Base-by-base conservation (phyloP, 805 yeast genomes). In the Candida ovalis region DNA sequence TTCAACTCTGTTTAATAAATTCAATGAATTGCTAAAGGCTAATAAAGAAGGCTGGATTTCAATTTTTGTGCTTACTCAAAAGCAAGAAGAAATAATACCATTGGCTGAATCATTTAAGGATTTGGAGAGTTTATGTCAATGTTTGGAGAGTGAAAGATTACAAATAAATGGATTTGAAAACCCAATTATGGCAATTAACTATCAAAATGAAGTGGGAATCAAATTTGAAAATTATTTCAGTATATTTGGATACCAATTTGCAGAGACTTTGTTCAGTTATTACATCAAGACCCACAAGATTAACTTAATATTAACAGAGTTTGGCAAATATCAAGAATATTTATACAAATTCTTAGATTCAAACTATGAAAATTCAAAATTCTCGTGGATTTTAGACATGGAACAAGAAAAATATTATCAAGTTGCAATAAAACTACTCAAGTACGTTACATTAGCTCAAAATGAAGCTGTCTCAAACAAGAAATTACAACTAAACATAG, bases 321-420 rank as follows among this genome's bases (percentile, higher is more conserved):
- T 84, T 60, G 77, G 80, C 8, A 71, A 76, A 25, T 80, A 80
- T 56, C 70, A 75, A 24, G 62, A 64, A 1, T 76, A 68, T 53
- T 64, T 88, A 45, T 68, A 75, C 24, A 63, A 66, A 51, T 90
- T 81, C 59, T 76, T 90, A 49, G 55, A 63, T 2, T 72, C 73
- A 27, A 66, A 69, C 44, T 61, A 69, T 24, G 58, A 66, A 2
- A 77, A 78, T 33, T 73, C 80, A 4, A 67, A 74, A 37, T 75
- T 87, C 43, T 75, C 88, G 2, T 90, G 96, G 96, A 82, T 89
- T 19, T 75, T 79, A 47, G 77, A 84, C 48, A 63, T 88, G 13
- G 62, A 79, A 28, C 78, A 73, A 51, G 72, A 71, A 3, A 70
- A 80, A 9, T 86, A 74, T 59, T 53, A 45, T 4, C 59, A 64